Base-by-base conservation (phyloP, 768 basidiomycete genomes). In the Xanthoconium stramineum region DNA sequence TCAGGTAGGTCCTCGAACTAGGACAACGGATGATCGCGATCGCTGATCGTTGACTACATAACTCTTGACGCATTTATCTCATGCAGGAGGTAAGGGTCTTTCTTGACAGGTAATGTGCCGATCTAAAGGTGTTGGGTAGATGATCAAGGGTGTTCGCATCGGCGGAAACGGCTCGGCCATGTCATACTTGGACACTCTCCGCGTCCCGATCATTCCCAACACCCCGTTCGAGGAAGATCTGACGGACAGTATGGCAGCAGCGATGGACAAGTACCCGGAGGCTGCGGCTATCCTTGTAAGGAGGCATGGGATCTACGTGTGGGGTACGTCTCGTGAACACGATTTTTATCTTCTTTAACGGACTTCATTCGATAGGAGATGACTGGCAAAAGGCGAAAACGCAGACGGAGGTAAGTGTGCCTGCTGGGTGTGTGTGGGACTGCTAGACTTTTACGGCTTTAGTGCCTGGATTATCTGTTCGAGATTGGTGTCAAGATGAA, bases 341-440 rank as follows among this genome's bases (percentile, higher is more conserved):
- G 12, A 14, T 9, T 55, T 29, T n/a, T 46, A 17, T 36, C 15
- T 19, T 12, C 9, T 17, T 12, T 6, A 35, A 5, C 6, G 30
- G 5, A 2, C 36, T 59, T 13, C 33, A 48, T 62, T 53, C n/a
- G 47, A 42, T 55, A 84, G 83, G 80, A 19, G 67, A 77, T 46
- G 83, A 89, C 66, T 94, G 91, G 91, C 83, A 91, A 71, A 91
- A 89, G 67, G 91, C 91, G 10, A 94, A 94, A 73, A 90, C 90
- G 0, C 91, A 94, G 65, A 84, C 89, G 1, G 91, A 94, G 79
- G 88, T 85, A 40, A 50, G 50, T 37, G 17, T 17, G 13, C 9
- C 35, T 10, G n/a, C 13, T 47, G 15, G n/a, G 20, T 47, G 24
- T 32, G 6, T n/a, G 7, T 33, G 19, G 14, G 5, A 28, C 20